Conservation (phyloP, 2,329 filamentous ascomycete genomes). For the Fusarium robinianum region DNA sequence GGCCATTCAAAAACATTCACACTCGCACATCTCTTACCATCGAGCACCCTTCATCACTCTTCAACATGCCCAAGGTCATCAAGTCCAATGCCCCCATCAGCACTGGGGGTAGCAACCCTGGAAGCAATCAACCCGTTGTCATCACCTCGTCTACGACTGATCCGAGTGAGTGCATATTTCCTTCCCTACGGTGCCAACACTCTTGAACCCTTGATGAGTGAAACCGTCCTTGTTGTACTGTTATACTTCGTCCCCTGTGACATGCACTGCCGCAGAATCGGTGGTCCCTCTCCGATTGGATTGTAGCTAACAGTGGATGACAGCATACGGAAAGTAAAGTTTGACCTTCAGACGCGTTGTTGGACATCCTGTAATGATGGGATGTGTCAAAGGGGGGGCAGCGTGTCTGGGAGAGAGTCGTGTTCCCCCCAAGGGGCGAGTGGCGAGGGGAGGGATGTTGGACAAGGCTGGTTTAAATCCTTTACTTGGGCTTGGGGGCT, state of each 20-base stretch:
- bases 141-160: neutral
- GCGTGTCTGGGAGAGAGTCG: too few species aligned
- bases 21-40: too few species aligned
- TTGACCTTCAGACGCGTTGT: neutral
- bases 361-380: neutral
- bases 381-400: neutral
- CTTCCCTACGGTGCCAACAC: neutral
- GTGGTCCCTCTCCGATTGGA: constrained; percentile 6
- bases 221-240: constrained; percentile 3
- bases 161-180: constrained; percentile 3
- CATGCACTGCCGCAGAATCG: constrained; percentile 14
- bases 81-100: neutral
- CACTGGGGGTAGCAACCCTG: constrained; percentile 12
- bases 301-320: constrained; percentile 9
- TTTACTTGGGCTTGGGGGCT: too few species aligned
- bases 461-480: too few species aligned
- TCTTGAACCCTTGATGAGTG: neutral
- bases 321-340: constrained; percentile 16
- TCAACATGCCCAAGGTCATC: too few species aligned
- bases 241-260: constrained; percentile 10
- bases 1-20: too few species aligned
- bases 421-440: too few species aligned
- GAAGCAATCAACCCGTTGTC: constrained; percentile 6
- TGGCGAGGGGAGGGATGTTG: too few species aligned
- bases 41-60: neutral